Evolutionary conservation across 2,329 filamentous ascomycete genomes (phyloP), one percentile per base, ranked within the genome.

Genomic region (Orbilia quercus): DNA sequence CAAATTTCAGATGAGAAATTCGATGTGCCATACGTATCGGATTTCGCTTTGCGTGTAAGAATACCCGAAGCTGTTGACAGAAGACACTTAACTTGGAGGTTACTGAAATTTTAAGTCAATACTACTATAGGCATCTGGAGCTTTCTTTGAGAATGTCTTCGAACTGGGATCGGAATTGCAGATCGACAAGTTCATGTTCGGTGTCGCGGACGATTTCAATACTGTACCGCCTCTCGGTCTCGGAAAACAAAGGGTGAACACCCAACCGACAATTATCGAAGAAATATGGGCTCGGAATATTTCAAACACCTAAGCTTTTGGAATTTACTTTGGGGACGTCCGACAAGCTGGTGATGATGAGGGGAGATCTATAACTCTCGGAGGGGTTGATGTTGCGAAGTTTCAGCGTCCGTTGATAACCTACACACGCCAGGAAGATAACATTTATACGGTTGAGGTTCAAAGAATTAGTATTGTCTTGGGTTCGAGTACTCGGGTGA

Each of bases 361-460:
- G 0, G 20, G 20, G 7, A 38, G 23, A 18, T 63, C 58, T 1
- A 20, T 63, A 31, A 9, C 20, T 14, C 45, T 63, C n/a, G 58
- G 58, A 4, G 58, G 58, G 6, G 23, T 63, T n/a, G 58, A 63
- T 53, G 22, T 53, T 6, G 47, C 45, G 18, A 63, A 63, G 16
- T 63, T 63, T 22, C 3, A 18, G 16, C 14, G 14, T 11, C 22
- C 18, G 16, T 31, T 45, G 22, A 16, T 6, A 34, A 44, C 54
- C 2, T 47, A 45, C 7, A 5, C 2, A 22, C 6, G 20, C 2
- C 16, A 18, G 16, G 42, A n/a, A 20, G 22, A 28, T 22, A 51
- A 28, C 6, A 6, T 51, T 11, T n/a, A 9, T 31, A 16, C 14
- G 3, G 9, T 47, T 22, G 44, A 14, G 4, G n/a, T 47, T 3